Evolutionary conservation across 1,284 basidiomycete species (phyloP).

Genomic region (Ceratobasidium sp.): DNA sequence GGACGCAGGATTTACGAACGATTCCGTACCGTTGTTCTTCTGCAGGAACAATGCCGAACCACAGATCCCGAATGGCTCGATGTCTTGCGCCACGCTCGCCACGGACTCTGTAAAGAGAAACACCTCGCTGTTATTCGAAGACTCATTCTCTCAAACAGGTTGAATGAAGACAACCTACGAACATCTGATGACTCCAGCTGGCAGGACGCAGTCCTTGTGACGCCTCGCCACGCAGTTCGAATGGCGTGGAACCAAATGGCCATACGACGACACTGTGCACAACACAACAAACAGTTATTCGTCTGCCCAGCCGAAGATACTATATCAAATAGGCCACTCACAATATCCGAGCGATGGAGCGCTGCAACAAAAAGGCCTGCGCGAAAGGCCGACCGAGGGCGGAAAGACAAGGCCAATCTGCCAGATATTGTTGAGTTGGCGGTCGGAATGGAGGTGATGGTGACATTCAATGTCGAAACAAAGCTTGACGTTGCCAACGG

Average conservation of each 20-base stretch:
- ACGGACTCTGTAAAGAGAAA: conserved; percentile 52
- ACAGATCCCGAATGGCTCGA: conserved; percentile 56
- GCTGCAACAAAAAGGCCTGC: not conserved
- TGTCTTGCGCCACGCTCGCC: conserved; percentile 56
- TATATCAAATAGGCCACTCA: not conserved
- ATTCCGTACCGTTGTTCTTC: conserved; percentile 58
- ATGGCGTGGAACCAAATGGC: not conserved
- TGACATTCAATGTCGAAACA: conserved; percentile 45
- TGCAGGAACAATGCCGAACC: conserved; percentile 59
- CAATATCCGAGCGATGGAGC: not conserved
- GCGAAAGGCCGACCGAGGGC: not conserved
- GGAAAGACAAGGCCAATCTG: not conserved
- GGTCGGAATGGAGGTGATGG: conserved; percentile 37
- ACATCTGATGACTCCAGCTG: not conserved
- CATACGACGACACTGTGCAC: not conserved
- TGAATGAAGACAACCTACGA: conserved; percentile 47
- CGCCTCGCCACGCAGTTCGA: not conserved
- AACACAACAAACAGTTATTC: not conserved
- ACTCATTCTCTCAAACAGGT: conserved; percentile 50
- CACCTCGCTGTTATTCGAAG: conserved; percentile 55
- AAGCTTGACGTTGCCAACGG: conserved; percentile 44
- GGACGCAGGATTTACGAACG: conserved; percentile 57
- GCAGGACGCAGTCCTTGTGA: not conserved
- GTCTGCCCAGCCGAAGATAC: not conserved
- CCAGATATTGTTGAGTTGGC: conserved; percentile 1